phyloP scores from a whole-genome alignment of 208 protist genomes.

The Acanthamoeba lugdunensis region DNA sequence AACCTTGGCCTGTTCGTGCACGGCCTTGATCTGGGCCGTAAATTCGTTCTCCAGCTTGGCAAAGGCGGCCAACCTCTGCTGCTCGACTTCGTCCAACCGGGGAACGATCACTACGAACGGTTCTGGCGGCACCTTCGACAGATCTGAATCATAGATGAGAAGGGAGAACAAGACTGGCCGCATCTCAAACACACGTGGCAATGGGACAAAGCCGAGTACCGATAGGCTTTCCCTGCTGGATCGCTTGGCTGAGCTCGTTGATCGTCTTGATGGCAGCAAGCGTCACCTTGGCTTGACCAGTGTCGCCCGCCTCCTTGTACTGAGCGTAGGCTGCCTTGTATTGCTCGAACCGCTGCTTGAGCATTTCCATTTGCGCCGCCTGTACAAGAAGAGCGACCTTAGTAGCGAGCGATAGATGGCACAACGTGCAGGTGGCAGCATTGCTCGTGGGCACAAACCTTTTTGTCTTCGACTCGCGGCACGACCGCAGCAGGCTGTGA shows the following conservation, averaged over 20 bases:
- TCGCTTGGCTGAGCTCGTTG: background rate
- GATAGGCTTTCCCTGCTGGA: constrained; percentile 23
- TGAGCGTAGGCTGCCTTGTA: constrained; percentile 24
- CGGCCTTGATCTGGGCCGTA: background rate
- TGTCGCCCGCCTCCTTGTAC: constrained; percentile 35
- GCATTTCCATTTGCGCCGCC: background rate
- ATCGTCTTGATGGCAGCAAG: constrained; percentile 8
- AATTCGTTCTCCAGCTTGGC: constrained; percentile 17
- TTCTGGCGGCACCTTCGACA: constrained; percentile 12
- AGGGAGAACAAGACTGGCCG: background rate
- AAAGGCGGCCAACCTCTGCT: background rate
- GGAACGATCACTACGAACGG: constrained; percentile 15
- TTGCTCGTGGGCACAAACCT: background rate
- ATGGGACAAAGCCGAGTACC: background rate
- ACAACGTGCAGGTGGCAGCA: no score
- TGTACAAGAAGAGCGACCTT: background rate
- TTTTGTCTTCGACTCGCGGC: background rate
- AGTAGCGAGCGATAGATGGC: background rate
- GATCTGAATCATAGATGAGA: background rate
- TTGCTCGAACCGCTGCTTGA: constrained; percentile 19
- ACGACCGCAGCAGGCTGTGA: background rate
- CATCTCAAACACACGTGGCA: background rate
- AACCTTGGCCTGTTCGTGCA: constrained; percentile 18
- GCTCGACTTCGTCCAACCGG: background rate
- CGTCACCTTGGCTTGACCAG: constrained; percentile 1